Conservation (phyloP, 192 early-diverging fungal species). For the Spinellus fusiger region DNA sequence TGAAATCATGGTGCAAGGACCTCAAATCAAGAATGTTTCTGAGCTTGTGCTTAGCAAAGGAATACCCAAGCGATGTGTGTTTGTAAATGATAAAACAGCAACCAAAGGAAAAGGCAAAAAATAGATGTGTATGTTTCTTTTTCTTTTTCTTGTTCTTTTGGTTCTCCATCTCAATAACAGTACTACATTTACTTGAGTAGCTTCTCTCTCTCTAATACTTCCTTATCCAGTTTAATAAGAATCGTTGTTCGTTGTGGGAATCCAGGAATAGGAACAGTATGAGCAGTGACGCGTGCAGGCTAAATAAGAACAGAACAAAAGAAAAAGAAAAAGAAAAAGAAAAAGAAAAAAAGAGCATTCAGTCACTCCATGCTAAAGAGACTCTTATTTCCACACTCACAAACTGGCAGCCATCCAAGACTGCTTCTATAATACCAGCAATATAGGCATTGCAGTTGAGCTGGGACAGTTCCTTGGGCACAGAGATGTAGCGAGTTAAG, state of each 20-base stretch:
- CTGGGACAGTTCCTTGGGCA: conserved; percentile 88
- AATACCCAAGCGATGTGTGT: conserved; percentile 46
- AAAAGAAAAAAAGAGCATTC: background rate
- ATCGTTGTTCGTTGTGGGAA: conserved; percentile 89
- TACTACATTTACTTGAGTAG: conserved; percentile 55
- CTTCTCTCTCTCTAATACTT: conserved; percentile 72
- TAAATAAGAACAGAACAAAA: conserved; percentile 11
- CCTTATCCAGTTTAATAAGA: conserved; percentile 90
- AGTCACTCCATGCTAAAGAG: background rate
- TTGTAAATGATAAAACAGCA: conserved; percentile 31
- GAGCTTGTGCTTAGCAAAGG: conserved; percentile 41
- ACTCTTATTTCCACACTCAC: conserved; percentile 49
- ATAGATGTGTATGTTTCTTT: background rate
- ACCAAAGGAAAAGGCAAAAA: conserved; percentile 31
- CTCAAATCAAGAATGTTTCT: conserved; percentile 58
- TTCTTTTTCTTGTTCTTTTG: background rate
- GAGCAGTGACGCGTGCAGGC: conserved; percentile 87
- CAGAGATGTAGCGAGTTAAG: conserved; percentile 85
- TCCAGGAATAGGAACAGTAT: conserved; percentile 82
- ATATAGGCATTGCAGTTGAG: conserved; percentile 94
- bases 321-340: background rate
- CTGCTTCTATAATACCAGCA: conserved; percentile 94
- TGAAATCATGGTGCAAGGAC: conserved; percentile 76
- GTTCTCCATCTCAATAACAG: too few species aligned
- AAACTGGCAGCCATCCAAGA: conserved; percentile 86